Conservation (phyloP, 495 filamentous ascomycete genomes). For the Neurospora sp. region DNA sequence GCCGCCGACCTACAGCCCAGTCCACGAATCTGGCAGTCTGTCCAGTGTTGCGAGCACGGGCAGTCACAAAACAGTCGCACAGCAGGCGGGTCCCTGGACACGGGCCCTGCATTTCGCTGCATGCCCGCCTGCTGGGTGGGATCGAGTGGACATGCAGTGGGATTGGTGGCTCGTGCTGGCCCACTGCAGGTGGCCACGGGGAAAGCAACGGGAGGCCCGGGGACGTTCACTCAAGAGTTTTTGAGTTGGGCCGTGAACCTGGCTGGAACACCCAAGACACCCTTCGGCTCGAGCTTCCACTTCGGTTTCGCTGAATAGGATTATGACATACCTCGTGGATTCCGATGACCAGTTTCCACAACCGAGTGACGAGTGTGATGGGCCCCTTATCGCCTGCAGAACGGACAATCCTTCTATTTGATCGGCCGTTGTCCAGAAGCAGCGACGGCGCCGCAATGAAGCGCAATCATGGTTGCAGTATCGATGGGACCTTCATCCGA, state of each 20-base stretch:
- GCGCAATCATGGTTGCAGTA: not conserved
- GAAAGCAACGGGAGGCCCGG: not conserved
- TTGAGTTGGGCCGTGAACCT: not conserved
- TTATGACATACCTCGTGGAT: not conserved
- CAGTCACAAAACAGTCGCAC: not conserved
- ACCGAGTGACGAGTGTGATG: not conserved
- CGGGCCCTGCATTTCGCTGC: not conserved
- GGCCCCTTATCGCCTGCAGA: not conserved
- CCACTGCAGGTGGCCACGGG: not conserved
- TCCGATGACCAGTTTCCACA: not conserved
- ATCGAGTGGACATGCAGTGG: not conserved
- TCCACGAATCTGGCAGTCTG: not conserved
- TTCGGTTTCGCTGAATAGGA: not conserved
- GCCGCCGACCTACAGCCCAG: not conserved
- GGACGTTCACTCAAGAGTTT: not conserved
- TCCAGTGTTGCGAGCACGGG: not conserved
- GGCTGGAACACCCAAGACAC: not conserved
- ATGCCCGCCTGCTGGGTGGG: not conserved
- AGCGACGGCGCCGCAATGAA: not conserved
- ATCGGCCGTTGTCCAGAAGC: not conserved
- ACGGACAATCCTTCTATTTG: not conserved
- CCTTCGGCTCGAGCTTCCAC: not conserved
- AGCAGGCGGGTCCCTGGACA: not conserved
- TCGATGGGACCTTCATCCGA: not conserved
- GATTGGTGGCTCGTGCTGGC: not conserved